Evolutionary conservation across 2,329 filamentous ascomycete genomes (phyloP), one percentile per base, ranked within the genome.

Genomic region (Fusarium scirpi): DNA sequence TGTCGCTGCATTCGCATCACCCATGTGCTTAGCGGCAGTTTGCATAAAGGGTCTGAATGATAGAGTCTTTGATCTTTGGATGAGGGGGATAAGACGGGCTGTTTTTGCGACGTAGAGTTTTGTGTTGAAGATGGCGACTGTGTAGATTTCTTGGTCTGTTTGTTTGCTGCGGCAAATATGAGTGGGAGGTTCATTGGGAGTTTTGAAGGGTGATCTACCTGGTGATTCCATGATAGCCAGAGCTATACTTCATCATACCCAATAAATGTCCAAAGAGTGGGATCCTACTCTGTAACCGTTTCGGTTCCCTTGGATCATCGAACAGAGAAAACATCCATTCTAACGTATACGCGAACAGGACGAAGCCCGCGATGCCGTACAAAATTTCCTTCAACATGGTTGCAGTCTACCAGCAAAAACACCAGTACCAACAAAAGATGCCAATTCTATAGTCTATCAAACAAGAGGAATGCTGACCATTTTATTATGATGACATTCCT

Each of bases 21-120:
- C 71, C 70, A 73, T 67, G 8, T 49, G 15, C 32, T 48, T 71
- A 0, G 65, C 24, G 5, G 57, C 62, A 7, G 70, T 69, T 7
- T 76, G 75, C 38, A 78, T 62, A 4, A 78, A 75, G 0, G 77
- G 77, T 0, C 72, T 71, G 56, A 78, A 78, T 6, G 75, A 74
- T 0, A 78, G 48, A 0, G 71, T 73, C 22, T 75, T 76, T 12
- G 69, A 67, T n/a, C 63, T 74, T 52, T 76, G 75, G 29, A 78
- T 72, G 0, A 70, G n/a, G 3, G 76, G 72, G 2, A 73, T 68
- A 3, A 78, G 72, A 5, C 74, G 76, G 6, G 57, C 62, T 2
- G 76, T 72, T 24, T 74, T 72, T 48, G 68, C 59, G 13, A 78
- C 64, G 55, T 79, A 79, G 40, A 79, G 65, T 18, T 78, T 78